Conservation (phyloP, 495 filamentous ascomycete species). For the Immersiella caudata region DNA sequence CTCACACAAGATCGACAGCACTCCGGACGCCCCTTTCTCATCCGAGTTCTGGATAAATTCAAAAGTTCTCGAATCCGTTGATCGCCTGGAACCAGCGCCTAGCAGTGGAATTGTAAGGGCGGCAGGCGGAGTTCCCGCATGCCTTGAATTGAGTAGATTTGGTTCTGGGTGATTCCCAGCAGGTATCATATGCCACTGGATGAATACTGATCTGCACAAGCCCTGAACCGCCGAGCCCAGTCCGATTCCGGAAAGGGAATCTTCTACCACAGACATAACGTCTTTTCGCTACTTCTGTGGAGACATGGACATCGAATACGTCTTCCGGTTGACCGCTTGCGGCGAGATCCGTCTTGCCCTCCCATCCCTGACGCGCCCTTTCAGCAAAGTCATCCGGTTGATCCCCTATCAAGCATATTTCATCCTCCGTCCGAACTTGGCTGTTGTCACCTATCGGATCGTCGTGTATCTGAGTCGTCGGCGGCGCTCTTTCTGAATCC, state of each 20-base stretch:
- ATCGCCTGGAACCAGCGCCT: neutral
- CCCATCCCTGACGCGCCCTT: neutral
- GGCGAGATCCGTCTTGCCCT: neutral
- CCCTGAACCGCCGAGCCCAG: neutral
- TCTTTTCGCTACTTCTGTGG: neutral
- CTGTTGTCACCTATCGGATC: conserved; percentile 27
- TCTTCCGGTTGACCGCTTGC: neutral
- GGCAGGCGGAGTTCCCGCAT: neutral
- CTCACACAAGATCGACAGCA: conserved; percentile 19
- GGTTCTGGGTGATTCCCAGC: conserved; percentile 1
- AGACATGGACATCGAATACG: neutral
- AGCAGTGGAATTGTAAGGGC: neutral
- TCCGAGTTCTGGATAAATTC: conserved; percentile 7
- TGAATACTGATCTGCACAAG: neutral
- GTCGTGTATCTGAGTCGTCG: conserved; percentile 9
- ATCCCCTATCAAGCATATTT: neutral
- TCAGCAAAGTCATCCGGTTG: neutral
- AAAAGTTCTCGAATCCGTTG: conserved; percentile 17
- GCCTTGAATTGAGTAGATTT: neutral
- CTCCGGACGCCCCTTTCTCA: neutral
- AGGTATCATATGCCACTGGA: neutral
- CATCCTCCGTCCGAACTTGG: neutral
- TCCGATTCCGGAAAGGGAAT: neutral
- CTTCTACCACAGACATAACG: neutral
- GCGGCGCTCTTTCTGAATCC: conserved; percentile 57